A percentile compares a stretch with the other conserved stretches of the same genome.
Conservation (phyloP, 2,329 filamentous ascomycete species). For the Aureobasidium sp. region DNA sequence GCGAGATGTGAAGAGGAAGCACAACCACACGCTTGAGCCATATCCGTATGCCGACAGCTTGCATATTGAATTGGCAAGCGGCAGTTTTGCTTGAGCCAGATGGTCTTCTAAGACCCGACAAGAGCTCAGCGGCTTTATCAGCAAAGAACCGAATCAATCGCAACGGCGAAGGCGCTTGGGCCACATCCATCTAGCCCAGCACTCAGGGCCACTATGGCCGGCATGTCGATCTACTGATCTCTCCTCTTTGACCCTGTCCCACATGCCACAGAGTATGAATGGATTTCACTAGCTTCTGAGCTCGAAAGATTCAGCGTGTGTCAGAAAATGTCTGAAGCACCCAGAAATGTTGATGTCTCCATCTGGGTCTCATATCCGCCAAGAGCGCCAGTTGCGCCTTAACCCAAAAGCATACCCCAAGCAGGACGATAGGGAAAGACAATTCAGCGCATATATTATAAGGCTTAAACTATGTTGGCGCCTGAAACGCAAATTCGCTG, state of each 20-base stretch:
- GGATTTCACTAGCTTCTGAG: not conserved
- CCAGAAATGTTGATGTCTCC: not conserved
- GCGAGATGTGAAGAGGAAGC: constrained; percentile 27
- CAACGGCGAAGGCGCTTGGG: not conserved
- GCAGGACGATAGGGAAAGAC: constrained; percentile 1
- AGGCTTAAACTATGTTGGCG: not conserved
- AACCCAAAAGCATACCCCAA: not conserved
- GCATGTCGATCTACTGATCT: not conserved
- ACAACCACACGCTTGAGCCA: not conserved
- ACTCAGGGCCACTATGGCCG: no score
- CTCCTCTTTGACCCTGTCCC: not conserved
- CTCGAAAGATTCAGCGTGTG: not conserved
- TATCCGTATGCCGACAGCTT: not conserved
- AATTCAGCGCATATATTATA: not conserved
- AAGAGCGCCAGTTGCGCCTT: not conserved
- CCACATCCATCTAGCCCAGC: not conserved
- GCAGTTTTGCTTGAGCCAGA: not conserved
- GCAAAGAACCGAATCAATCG: not conserved
- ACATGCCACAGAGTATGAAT: not conserved
- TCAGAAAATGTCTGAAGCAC: not conserved
- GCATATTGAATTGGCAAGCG: not conserved
- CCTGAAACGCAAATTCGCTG: not conserved
- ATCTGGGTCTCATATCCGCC: not conserved
- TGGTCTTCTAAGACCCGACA: not conserved
- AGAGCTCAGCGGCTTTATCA: not conserved